Evolutionary conservation across 768 basidiomycete species (phyloP).

Genomic region (Arthromyces matolae): DNA sequence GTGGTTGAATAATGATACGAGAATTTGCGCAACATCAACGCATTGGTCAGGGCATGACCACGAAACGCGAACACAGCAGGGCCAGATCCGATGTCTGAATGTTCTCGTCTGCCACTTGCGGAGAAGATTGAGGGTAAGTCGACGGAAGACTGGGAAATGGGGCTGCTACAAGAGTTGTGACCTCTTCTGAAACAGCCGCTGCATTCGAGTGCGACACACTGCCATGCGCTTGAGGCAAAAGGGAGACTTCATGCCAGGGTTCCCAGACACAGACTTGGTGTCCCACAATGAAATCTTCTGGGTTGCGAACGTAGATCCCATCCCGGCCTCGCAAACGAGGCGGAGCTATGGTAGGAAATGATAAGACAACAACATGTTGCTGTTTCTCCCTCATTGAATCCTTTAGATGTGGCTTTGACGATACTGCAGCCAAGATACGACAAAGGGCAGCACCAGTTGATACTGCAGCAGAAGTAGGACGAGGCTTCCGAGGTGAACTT

Average conservation of each 20-base stretch:
- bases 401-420: constrained; percentile 14
- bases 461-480: constrained; percentile 16
- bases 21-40: background rate
- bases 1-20: too few species aligned
- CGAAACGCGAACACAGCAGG: constrained; percentile 32
- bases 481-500: constrained; percentile 25
- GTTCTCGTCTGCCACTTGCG: constrained; percentile 16
- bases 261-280: constrained; percentile 42
- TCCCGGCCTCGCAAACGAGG: constrained; percentile 12
- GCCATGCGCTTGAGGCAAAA: constrained; percentile 14
- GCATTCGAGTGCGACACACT: background rate
- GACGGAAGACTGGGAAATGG: constrained; percentile 19
- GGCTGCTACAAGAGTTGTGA: constrained; percentile 1
- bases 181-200: background rate
- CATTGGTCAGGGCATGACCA: constrained; percentile 14
- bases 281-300: constrained; percentile 37
- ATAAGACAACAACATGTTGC: constrained; percentile 34
- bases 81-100: constrained; percentile 17
- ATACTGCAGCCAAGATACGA: constrained; percentile 25
- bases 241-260: constrained; percentile 45
- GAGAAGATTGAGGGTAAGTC: constrained; percentile 24
- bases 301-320: constrained; percentile 27
- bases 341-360: constrained; percentile 27
- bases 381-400: constrained; percentile 13
- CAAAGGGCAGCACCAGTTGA: constrained; percentile 42